These are phyloP conservation scores for Pulveroboletus sp. DNA, from an alignment of 768 basidiomycete species.

Conservation along the genomic window DNA sequence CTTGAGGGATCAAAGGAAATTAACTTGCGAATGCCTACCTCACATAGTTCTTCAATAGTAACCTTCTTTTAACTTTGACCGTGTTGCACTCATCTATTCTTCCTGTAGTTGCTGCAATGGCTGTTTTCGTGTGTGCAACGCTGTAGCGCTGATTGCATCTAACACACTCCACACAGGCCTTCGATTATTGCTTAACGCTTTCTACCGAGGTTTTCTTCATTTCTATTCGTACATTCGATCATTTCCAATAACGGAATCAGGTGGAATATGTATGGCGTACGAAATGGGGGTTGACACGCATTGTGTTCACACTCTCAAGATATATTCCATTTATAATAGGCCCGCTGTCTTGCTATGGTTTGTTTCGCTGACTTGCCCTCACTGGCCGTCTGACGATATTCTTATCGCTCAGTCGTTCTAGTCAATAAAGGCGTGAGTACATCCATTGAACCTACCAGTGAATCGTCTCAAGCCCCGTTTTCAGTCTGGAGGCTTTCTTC, in stretches of 20 bases:
- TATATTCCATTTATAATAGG: slow-evolving; percentile 19
- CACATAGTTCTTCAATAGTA: slow-evolving; percentile 19
- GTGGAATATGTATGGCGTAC: slow-evolving; percentile 22
- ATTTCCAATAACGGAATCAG: slow-evolving; percentile 9
- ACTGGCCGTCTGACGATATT: not conserved
- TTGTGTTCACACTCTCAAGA: slow-evolving; percentile 24
- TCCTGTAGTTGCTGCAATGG: slow-evolving; percentile 16
- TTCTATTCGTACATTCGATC: not conserved
- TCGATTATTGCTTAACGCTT: slow-evolving; percentile 24
- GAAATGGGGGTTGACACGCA: slow-evolving; percentile 18
- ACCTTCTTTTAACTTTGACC: not conserved
- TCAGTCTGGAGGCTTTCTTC: slow-evolving; percentile 16
- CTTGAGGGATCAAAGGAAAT: not conserved
- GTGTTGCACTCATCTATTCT: not conserved
- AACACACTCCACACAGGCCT: slow-evolving; percentile 4
- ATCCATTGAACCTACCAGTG: not conserved
- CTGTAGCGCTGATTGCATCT: not conserved
- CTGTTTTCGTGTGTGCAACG: slow-evolving; percentile 10
- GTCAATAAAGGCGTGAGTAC: not conserved
- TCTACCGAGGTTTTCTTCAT: slow-evolving; percentile 15
- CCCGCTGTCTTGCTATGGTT: slow-evolving; percentile 14
- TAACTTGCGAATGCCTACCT: not conserved
- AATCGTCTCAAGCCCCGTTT: not conserved
- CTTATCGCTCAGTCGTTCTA: slow-evolving; percentile 5
- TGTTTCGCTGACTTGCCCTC: not conserved